Percentiles rank a stretch among this genome's conserved stretches.
Evolutionary conservation across 768 basidiomycete genomes (phyloP).

Genomic region (Omphalotus guepiniiformis): DNA sequence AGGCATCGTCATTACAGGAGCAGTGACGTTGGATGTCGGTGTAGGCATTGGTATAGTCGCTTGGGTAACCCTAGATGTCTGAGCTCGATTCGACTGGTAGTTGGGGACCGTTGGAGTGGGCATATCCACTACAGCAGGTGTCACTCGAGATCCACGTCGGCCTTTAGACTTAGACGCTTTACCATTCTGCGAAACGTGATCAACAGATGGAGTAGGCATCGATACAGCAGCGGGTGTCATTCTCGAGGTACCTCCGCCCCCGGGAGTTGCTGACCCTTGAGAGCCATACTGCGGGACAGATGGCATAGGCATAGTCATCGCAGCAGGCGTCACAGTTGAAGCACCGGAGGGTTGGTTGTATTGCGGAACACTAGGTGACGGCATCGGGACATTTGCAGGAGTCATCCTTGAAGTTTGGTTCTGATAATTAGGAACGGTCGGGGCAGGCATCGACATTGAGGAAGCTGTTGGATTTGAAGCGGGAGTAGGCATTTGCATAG

Average conservation of each 20-base stretch:
- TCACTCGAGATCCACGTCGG: background rate
- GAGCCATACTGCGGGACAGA: background rate
- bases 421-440: background rate
- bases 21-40: background rate
- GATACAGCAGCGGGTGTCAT: background rate
- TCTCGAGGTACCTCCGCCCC: background rate
- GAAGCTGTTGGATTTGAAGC: background rate
- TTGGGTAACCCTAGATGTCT: background rate
- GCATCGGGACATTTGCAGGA: background rate
- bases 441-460: background rate
- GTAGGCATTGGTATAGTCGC: constrained; percentile 4
- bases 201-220: background rate
- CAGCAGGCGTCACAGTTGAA: too few species aligned
- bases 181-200: too few species aligned
- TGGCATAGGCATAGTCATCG: constrained; percentile 2
- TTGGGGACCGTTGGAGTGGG: background rate
- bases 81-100: background rate
- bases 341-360: too few species aligned
- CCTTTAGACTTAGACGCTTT: too few species aligned
- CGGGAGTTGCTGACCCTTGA: background rate
- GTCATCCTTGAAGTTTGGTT: background rate
- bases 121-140: constrained; percentile 1
- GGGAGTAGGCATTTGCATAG: background rate
- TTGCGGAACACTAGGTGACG: background rate
- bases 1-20: constrained; percentile 4